These are phyloP conservation scores for Alternaria dauci DNA, from an alignment of 2,329 filamentous ascomycete genomes.

Conservation along the genomic window DNA sequence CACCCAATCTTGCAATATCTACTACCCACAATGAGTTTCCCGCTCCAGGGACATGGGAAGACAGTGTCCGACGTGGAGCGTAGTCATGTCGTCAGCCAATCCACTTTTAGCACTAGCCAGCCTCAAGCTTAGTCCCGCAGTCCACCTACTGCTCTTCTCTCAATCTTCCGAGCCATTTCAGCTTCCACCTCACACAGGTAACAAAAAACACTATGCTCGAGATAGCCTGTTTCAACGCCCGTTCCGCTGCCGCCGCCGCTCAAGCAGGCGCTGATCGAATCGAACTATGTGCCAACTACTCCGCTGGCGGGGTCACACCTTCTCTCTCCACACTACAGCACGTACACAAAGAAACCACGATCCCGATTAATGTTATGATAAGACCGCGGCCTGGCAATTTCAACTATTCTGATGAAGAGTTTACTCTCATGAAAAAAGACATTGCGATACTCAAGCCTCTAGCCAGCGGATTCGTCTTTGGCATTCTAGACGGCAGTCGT, in stretches of 20 bases:
- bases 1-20: background rate
- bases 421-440: conserved; percentile 54
- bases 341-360: conserved; percentile 35
- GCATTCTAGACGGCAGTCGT: conserved; percentile 50
- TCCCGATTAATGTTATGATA: conserved; percentile 64
- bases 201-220: conserved; percentile 51
- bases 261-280: conserved; percentile 59
- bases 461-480: conserved; percentile 63
- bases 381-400: conserved; percentile 60
- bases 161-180: background rate
- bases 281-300: conserved; percentile 58
- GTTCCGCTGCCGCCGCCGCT: conserved; percentile 56
- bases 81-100: conserved; percentile 6
- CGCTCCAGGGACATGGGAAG: background rate
- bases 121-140: background rate
- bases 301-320: conserved; percentile 56
- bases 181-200: background rate
- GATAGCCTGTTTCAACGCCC: conserved; percentile 59
- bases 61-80: background rate
- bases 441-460: conserved; percentile 49
- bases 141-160: background rate
- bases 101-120: conserved; percentile 1
- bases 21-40: background rate
- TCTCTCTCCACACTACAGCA: conserved; percentile 32
- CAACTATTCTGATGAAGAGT: conserved; percentile 54